These are phyloP conservation scores for Coniella vitis DNA, from an alignment of 2,329 filamentous ascomycete species.

Conservation along the genomic window DNA sequence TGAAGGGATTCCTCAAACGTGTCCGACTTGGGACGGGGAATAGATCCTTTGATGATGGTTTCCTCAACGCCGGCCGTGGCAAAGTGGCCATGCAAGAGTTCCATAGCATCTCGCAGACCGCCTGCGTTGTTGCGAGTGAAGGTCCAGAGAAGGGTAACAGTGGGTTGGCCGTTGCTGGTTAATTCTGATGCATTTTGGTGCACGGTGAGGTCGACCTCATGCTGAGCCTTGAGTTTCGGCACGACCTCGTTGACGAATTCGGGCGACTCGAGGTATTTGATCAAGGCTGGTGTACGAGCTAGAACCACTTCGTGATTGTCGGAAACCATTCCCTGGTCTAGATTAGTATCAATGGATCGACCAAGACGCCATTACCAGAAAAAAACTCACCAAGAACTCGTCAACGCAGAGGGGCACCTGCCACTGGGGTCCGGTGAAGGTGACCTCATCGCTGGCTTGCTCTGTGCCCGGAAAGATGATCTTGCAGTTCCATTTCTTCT, in stretches of 20 bases:
- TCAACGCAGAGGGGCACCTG: constrained; percentile 96
- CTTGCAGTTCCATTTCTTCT: constrained; percentile 99
- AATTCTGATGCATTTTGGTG: constrained; percentile 55
- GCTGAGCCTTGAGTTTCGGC: constrained; percentile 79
- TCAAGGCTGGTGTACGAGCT: constrained; percentile 65
- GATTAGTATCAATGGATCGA: constrained; percentile 24
- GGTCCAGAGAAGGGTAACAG: constrained; percentile 61
- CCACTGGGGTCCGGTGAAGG: constrained; percentile 93
- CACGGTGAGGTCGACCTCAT: constrained; percentile 81
- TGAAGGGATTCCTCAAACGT: constrained; percentile 96
- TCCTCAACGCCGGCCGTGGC: constrained; percentile 85
- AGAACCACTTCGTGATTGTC: constrained; percentile 91
- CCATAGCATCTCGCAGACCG: constrained; percentile 89
- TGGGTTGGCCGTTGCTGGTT: constrained; percentile 50
- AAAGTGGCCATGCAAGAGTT: constrained; percentile 81
- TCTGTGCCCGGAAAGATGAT: constrained; percentile 97
- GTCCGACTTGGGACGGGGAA: constrained; percentile 96
- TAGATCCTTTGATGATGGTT: constrained; percentile 83
- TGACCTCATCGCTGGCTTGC: constrained; percentile 92
- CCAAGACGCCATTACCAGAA: not conserved
- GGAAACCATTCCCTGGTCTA: constrained; percentile 87
- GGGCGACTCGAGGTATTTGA: constrained; percentile 73
- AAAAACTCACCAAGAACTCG: constrained; percentile 68
- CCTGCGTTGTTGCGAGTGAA: constrained; percentile 98
- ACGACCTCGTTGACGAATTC: constrained; percentile 77